Base-by-base conservation (phyloP, 257 asterid species). In the Forsythia suspensa region DNA sequence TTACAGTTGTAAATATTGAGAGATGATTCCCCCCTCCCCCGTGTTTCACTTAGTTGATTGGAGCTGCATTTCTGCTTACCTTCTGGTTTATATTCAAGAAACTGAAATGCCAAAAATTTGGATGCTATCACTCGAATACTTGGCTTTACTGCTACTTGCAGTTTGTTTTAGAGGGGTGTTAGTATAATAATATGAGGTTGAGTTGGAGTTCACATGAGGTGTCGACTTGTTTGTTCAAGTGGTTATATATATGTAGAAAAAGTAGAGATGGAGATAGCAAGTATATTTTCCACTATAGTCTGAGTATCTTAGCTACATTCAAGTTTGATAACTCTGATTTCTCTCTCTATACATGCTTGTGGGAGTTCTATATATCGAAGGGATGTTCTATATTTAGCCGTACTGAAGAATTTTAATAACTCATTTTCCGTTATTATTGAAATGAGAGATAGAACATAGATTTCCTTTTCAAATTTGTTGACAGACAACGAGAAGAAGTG, bases 151-250 rank as follows among this genome's bases (percentile, higher is more conserved):
- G 78, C 76, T 71, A 41, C 38, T 38, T 24, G 63, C 69, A 37
- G 48, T 75, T 78, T 42, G 59, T 83, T 76, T 79, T 75, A 21
- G 59, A 70, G 67, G 65, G 41, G 34, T 75, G 72, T 61, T 41
- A 38, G 57, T 73, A 77, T 76, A 66, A 70, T 72, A 70, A 70
- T 70, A 48, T 73, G 4, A 43, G 37, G 40, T 70, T 3, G 79
- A 79, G 20, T 79, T n/a, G 76, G 72, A 51, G 66, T 82, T 51
- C 77, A 37, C 70, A 40, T 67, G 65, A 12, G 66, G 68, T 52
- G 70, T 52, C 1, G 21, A 76, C 81, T 72, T 29, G 44, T 78
- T 37, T 43, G 75, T 74, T 20, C 12, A 44, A 48, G 67, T 11
- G 72, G 13, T 77, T 40, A 38, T 69, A 48, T 76, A 21, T 21